Percentiles rank a stretch among this genome's conserved stretches.
phyloP scores from a whole-genome alignment of 169 alveolate species.

The Plasmodium blacklocki region DNA sequence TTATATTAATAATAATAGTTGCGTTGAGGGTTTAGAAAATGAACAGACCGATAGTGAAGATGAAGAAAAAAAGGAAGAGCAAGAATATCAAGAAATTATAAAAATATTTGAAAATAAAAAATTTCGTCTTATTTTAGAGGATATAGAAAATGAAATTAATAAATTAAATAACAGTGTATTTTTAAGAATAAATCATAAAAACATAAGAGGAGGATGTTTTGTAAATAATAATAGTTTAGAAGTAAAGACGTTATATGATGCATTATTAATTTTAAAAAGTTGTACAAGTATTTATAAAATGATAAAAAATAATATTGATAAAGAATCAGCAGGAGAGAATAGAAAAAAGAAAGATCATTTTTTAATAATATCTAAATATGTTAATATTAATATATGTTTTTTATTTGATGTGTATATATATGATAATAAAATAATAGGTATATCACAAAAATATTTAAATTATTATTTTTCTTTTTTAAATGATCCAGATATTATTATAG shows the following conservation, averaged over 20 bases:
- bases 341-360: conserved; percentile 16
- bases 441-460: conserved; percentile 62
- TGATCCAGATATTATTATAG: conserved; percentile 23
- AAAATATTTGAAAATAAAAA: conserved; percentile 19
- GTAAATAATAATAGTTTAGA: conserved; percentile 41
- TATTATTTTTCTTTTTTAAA: conserved; percentile 31
- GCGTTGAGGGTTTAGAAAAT: background rate
- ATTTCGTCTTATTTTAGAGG: conserved; percentile 33
- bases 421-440: conserved; percentile 21
- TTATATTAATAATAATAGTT: background rate
- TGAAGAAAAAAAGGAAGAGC: background rate
- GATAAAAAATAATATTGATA: conserved; percentile 16
- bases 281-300: conserved; percentile 44
- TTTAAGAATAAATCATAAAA: conserved; percentile 39
- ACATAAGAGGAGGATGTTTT: conserved; percentile 35
- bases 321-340: background rate
- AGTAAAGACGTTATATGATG: conserved; percentile 62
- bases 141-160: conserved; percentile 21
- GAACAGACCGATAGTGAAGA: background rate
- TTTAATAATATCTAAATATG: conserved; percentile 43
- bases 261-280: conserved; percentile 44
- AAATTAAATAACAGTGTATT: conserved; percentile 45
- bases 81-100: background rate
- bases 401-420: conserved; percentile 54
- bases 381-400: conserved; percentile 54